These are phyloP conservation scores for Thuja plicata DNA, from an alignment of 83 land plant species.

Conservation along the genomic window DNA sequence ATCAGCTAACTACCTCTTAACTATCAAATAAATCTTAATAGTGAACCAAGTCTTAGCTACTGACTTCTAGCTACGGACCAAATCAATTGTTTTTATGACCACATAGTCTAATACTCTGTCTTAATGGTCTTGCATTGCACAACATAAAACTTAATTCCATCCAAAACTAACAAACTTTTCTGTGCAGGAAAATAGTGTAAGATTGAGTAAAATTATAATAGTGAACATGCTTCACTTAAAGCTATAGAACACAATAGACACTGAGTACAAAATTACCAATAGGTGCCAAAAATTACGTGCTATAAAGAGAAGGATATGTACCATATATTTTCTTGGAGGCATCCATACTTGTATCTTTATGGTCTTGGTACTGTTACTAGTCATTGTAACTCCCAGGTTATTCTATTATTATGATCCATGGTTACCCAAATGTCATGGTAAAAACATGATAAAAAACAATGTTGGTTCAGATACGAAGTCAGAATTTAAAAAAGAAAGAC, in stretches of 20 bases:
- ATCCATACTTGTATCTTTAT: too few relatives aligned
- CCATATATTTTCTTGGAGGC: too few relatives aligned
- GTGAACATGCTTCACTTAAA: neutral
- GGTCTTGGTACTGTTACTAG: too few relatives aligned
- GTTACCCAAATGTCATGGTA: too few relatives aligned
- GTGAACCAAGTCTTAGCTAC: neutral
- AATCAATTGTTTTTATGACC: neutral
- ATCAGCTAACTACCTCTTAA: neutral
- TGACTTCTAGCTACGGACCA: neutral
- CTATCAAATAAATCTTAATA: neutral
- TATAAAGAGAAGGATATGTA: too few relatives aligned
- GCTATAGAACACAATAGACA: neutral
- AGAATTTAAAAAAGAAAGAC: too few relatives aligned
- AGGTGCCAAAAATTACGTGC: neutral
- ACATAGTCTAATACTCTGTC: neutral
- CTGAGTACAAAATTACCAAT: neutral
- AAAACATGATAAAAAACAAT: too few relatives aligned
- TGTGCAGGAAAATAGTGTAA: neutral
- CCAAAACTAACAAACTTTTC: neutral
- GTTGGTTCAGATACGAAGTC: too few relatives aligned
- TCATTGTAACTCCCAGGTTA: too few relatives aligned
- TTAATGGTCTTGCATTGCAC: neutral
- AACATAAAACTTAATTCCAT: neutral
- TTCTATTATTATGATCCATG: too few relatives aligned
- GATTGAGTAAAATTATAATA: neutral